Base-by-base conservation (phyloP, 164 flowering plant genomes). In the Stephania japonica region DNA sequence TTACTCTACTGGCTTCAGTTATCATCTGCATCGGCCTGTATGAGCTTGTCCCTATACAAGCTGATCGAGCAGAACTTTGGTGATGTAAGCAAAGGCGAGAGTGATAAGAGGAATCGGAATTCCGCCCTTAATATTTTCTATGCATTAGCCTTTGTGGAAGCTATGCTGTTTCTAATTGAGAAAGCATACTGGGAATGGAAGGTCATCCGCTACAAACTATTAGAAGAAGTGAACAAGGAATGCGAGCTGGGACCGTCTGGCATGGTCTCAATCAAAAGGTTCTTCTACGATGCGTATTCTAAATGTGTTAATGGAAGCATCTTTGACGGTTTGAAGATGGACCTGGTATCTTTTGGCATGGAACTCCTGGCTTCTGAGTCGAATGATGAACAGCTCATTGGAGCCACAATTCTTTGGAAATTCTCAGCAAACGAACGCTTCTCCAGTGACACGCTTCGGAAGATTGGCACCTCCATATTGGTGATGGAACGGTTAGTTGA, bases 271-370 rank as follows among this genome's bases (percentile, higher is more conserved):
- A 80, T 87, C 43, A 83, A 79, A 71, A 85, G 94, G 62, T 95
- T 95, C 79, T 95, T 95, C 82, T 95, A 93, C 73, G 98, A 95
- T 79, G 90, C 99, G 0, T 95, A 86, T 69, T 91, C 98, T 11
- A 88, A 76, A 73, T 86, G 94, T 70, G 85, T 91, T 10, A 84
- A 90, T 69, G 97, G 97, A 50, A 93, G 97, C 85, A 85, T 95
- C 16, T 95, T 95, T 71, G 98, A 95, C 80, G 99, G 98, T 7
- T 65, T 95, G 82, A 89, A 88, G 67, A 90, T 95, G 98, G 98
- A 95, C 68, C 83, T 95, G 82, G 90, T 95, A 59, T 78, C 88
- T 50, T 93, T 95, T 70, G 86, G 87, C 1, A 86, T 86, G 85
- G 98, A 93, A 6, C 90, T 95, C 7, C 61, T 93, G 85, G 82